Percentiles rank a stretch among this genome's conserved stretches.
phyloP scores from a whole-genome alignment of 352 stramenopile species.

The Phytopythium cucurbitacearum region DNA sequence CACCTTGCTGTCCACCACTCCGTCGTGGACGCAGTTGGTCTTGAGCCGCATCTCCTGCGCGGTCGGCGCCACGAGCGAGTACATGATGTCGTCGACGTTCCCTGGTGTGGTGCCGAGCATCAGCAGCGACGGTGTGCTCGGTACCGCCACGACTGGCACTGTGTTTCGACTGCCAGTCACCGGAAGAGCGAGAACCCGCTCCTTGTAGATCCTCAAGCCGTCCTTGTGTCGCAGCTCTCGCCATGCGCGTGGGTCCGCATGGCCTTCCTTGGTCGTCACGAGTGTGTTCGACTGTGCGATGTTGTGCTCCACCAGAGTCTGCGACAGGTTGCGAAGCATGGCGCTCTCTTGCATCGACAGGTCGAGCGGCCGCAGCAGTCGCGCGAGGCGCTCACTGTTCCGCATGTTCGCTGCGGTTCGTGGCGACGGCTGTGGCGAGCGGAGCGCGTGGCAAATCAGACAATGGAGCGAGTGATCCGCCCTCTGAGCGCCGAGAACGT shows the following conservation, averaged over 20 bases:
- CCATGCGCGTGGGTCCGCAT: constrained; percentile 29
- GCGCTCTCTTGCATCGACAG: constrained; percentile 24
- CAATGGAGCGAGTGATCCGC: background rate
- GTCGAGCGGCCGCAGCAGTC: background rate
- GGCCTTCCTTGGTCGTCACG: constrained; percentile 34
- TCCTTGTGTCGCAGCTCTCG: constrained; percentile 21
- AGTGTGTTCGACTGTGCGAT: constrained; percentile 48
- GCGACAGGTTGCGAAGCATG: constrained; percentile 27
- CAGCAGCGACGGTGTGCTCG: constrained; percentile 26
- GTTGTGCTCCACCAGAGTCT: constrained; percentile 40
- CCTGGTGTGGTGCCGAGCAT: constrained; percentile 29
- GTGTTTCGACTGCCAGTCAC: background rate
- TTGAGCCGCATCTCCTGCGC: constrained; percentile 37
- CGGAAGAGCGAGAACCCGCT: constrained; percentile 8
- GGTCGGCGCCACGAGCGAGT: constrained; percentile 29
- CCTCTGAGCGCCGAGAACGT: background rate
- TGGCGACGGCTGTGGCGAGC: no score
- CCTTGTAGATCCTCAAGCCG: constrained; percentile 28
- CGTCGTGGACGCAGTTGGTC: constrained; percentile 44
- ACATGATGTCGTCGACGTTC: constrained; percentile 48
- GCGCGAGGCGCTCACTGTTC: background rate
- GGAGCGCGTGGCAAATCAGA: background rate
- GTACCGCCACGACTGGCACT: constrained; percentile 5
- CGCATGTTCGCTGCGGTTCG: background rate
- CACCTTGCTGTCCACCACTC: constrained; percentile 38